Evolutionary conservation across 2,329 filamentous ascomycete genomes (phyloP).

Genomic region (Phialophora macrospora): DNA sequence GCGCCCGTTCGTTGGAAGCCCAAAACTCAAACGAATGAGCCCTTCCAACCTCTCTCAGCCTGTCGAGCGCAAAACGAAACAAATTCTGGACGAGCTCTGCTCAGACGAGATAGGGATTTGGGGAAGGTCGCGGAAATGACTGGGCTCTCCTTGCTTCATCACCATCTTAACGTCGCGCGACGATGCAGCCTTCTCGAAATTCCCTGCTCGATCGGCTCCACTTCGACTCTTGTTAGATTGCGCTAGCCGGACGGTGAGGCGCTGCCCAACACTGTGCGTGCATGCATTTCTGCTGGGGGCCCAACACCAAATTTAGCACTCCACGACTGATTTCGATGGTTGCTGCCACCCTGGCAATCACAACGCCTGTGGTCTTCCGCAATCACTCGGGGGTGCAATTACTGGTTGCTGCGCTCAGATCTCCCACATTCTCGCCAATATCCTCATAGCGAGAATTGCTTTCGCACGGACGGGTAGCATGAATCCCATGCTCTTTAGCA

Average conservation of each 20-base stretch:
- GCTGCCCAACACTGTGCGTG: neutral
- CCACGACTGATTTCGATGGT: slow-evolving; percentile 4
- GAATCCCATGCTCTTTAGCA: neutral
- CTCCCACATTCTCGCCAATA: neutral
- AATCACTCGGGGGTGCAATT: neutral
- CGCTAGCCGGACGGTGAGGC: slow-evolving; percentile 9
- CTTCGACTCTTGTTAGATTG: neutral
- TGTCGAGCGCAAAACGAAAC: neutral
- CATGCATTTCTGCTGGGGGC: slow-evolving; percentile 12
- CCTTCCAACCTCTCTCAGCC: neutral
- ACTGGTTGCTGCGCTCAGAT: neutral
- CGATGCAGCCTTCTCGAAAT: slow-evolving; percentile 6
- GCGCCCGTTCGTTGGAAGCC: no score
- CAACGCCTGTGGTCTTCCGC: neutral
- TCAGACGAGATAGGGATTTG: neutral
- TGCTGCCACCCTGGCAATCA: slow-evolving; percentile 4
- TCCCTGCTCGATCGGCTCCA: slow-evolving; percentile 5
- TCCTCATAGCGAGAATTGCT: neutral
- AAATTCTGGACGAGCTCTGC: neutral
- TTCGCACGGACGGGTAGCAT: neutral
- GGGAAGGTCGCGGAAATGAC: neutral
- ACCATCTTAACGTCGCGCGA: neutral
- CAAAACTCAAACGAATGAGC: neutral
- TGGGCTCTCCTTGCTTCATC: neutral
- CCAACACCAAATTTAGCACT: slow-evolving; percentile 8